phyloP scores from a whole-genome alignment of 2,329 filamentous ascomycete species.

The Diplocarpon rosae region DNA sequence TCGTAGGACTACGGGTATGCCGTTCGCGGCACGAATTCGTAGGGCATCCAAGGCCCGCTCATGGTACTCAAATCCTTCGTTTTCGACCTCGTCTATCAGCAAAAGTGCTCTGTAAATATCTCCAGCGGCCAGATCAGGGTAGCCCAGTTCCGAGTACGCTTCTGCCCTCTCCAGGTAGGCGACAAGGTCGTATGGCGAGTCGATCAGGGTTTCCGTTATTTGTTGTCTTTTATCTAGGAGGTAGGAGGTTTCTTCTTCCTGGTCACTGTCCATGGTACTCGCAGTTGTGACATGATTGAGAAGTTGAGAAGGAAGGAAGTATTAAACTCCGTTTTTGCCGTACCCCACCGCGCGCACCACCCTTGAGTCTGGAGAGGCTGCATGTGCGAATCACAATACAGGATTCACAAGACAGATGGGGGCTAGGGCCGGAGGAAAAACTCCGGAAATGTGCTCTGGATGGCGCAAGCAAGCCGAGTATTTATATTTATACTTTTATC shows the following conservation, averaged over 20 bases:
- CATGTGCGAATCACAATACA: no score
- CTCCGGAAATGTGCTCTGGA: background rate
- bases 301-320: background rate
- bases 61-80: slow-evolving; percentile 77
- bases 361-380: no score
- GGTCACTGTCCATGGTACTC: slow-evolving; percentile 11
- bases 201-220: slow-evolving; percentile 43
- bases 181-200: slow-evolving; percentile 48
- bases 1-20: slow-evolving; percentile 34
- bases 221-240: slow-evolving; percentile 44
- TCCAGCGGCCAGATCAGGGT: slow-evolving; percentile 79
- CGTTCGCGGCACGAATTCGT: slow-evolving; percentile 10
- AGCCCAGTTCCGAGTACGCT: slow-evolving; percentile 63
- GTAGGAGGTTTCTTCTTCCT: slow-evolving; percentile 18
- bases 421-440: background rate
- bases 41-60: slow-evolving; percentile 45
- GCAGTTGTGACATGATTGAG: background rate
- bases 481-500: no score
- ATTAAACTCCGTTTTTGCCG: no score
- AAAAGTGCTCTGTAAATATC: slow-evolving; percentile 89
- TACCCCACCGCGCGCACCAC: no score
- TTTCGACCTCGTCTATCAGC: slow-evolving; percentile 64
- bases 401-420: background rate
- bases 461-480: no score
- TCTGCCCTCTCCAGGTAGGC: slow-evolving; percentile 59